Conservation (phyloP, 768 basidiomycete genomes). For the Panellus pusillus region DNA sequence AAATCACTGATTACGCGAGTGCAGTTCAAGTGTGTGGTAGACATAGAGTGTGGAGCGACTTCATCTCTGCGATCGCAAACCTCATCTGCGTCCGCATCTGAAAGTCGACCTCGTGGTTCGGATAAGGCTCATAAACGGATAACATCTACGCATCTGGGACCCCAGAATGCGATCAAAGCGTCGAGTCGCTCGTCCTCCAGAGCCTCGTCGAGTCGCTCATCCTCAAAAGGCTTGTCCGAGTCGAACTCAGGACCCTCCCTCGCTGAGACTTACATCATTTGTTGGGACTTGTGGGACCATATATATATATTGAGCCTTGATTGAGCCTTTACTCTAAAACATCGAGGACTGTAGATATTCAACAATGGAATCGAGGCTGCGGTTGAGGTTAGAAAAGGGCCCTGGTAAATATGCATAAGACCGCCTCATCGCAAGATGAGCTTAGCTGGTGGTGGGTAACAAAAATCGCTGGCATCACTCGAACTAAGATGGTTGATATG, state of each 20-base stretch:
- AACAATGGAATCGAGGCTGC: constrained; percentile 59
- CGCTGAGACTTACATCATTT: background rate
- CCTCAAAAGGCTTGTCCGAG: too few species aligned
- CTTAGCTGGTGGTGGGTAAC: background rate
- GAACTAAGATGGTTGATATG: too few species aligned
- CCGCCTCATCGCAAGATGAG: constrained; percentile 5
- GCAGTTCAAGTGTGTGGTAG: constrained; percentile 8
- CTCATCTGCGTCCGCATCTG: background rate
- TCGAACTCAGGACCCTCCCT: background rate
- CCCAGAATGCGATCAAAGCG: constrained; percentile 5
- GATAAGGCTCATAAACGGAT: background rate
- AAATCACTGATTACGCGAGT: background rate
- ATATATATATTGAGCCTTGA: too few species aligned
- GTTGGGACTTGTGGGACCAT: too few species aligned
- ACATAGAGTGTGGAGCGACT: constrained; percentile 2
- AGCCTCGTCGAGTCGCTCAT: background rate
- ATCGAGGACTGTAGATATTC: constrained; percentile 56
- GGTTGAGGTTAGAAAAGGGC: constrained; percentile 26
- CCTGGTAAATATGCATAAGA: background rate
- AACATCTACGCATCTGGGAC: background rate
- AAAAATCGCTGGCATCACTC: constrained; percentile 3
- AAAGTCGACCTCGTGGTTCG: background rate
- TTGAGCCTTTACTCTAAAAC: constrained; percentile 37
- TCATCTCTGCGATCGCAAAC: constrained; percentile 1
- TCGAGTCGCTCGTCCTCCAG: background rate